A percentile compares a stretch with the other conserved stretches of the same genome.
phyloP scores from a whole-genome alignment of 495 filamentous ascomycete genomes.

The Aspergillus bertholletiae region DNA sequence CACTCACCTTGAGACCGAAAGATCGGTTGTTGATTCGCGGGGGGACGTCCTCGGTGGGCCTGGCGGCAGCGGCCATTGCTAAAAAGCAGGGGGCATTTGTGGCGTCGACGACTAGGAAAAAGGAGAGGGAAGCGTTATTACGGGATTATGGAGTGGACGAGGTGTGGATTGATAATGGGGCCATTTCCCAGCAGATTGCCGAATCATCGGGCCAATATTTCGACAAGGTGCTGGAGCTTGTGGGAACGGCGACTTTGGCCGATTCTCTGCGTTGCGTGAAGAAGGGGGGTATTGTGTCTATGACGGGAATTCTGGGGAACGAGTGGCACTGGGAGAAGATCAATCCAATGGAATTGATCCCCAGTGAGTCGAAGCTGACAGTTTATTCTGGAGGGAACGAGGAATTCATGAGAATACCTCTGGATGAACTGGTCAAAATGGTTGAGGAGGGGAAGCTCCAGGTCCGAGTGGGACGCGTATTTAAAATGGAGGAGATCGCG shows the following conservation, averaged over 20 bases:
- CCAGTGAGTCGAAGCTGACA: constrained; percentile 41
- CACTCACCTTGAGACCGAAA: constrained; percentile 34
- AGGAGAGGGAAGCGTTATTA: constrained; percentile 32
- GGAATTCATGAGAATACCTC: constrained; percentile 45
- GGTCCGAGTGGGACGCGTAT: constrained; percentile 42
- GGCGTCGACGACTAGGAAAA: constrained; percentile 36
- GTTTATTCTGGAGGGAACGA: constrained; percentile 37
- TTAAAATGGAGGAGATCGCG: constrained; percentile 48
- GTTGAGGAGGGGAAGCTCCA: constrained; percentile 34
- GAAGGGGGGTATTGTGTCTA: constrained; percentile 42
- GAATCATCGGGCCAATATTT: constrained; percentile 28
- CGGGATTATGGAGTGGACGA: constrained; percentile 35
- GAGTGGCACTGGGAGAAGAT: constrained; percentile 43
- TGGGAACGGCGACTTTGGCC: constrained; percentile 35
- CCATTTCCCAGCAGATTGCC: constrained; percentile 30
- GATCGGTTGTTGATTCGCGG: constrained; percentile 49
- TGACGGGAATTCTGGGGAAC: constrained; percentile 51
- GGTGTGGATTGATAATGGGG: constrained; percentile 40
- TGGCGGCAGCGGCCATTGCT: constrained; percentile 47
- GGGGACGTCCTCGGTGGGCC: constrained; percentile 45
- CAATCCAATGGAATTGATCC: constrained; percentile 44
- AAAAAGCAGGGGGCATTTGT: constrained; percentile 36
- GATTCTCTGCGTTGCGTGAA: constrained; percentile 41
- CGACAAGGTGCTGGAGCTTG: constrained; percentile 49
- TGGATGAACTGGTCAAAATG: constrained; percentile 39